Base-by-base conservation (phyloP, 83 land plant species). In the Isoetes engelmannii region DNA sequence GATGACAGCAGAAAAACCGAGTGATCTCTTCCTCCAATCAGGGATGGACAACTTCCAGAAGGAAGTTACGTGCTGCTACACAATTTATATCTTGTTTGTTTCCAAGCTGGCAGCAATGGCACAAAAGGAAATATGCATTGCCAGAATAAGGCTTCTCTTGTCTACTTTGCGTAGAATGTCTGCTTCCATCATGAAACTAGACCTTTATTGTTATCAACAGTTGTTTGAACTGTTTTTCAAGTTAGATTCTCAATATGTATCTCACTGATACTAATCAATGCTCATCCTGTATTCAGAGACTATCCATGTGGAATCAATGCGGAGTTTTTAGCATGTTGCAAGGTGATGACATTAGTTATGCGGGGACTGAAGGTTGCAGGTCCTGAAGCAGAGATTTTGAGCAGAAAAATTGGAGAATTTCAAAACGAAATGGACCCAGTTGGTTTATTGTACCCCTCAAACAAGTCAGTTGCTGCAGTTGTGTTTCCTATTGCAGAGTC, bases 401-500 rank as follows among this genome's bases (percentile, higher is more conserved):
- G 70, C 56, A 68, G 67, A 58, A 73, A 80, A 4, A 80, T 82
- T 63, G 85, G 85, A 20, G 83, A 82, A 63, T 6, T 60, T 57
- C 80, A 82, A 19, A 79, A 72, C 61, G 85, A 79, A 66, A 79
- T 79, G 83, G 85, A 79, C 48, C 85, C 85, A 44, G 83, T 82
- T 57, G 80, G 72, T 42, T 68, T 80, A 7, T 42, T 82, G 45
- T 82, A 79, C 65, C 85, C 85, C 55, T 44, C 83, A 18, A 71
- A 79, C 44, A 79, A 76, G 54, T 74, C 84, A 50, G 63, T 79
- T 69, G 83, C 80, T 46, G 79, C 83, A 42, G 65, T 82, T 64
- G 83, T 79, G 47, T 82, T 82, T 72, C 85, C 85, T 13, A 82
- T 82, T 60, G 75, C 85, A 61, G 85, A 82, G 65, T 72, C 85